phyloP scores from a whole-genome alignment of 139 green algal genomes.

The Dunaliella sp. region DNA sequence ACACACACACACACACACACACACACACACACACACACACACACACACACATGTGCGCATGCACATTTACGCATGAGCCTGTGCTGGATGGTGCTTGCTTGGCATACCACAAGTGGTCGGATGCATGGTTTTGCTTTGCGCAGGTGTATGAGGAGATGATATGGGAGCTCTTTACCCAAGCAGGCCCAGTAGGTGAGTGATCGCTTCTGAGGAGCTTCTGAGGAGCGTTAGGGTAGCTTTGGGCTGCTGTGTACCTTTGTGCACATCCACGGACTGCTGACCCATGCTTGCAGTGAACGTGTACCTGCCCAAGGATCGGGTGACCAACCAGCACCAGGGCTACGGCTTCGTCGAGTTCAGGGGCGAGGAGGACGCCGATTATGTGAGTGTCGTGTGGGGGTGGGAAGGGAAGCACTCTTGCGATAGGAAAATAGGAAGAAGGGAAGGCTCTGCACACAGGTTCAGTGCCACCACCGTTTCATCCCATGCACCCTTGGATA shows the following conservation, averaged over 20 bases:
- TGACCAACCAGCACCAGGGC: constrained; percentile 93
- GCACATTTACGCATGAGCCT: background rate
- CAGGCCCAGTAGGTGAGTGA: constrained; percentile 83
- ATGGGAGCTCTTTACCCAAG: constrained; percentile 98
- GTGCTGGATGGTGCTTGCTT: background rate
- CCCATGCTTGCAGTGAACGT: constrained; percentile 78
- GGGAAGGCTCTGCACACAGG: too few species aligned
- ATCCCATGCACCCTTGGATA: too few species aligned
- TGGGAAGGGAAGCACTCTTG: too few species aligned
- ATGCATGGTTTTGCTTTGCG: background rate
- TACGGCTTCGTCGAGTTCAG: constrained; percentile 98
- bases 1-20: too few species aligned
- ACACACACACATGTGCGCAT: background rate
- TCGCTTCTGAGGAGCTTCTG: background rate
- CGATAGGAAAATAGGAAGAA: too few species aligned
- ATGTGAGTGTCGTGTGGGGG: constrained; percentile 71
- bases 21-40: background rate
- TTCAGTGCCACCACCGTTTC: too few species aligned
- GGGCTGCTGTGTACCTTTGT: too few species aligned
- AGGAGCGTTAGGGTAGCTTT: background rate
- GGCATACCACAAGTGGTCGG: background rate
- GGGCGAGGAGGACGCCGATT: constrained; percentile 92
- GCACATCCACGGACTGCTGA: background rate
- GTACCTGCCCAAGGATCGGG: constrained; percentile 97
- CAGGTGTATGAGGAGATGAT: constrained; percentile 94